Evolutionary conservation across 2,329 filamentous ascomycete species (phyloP), one percentile per base, ranked within the genome.

Genomic region (Trichoderma sp.): DNA sequence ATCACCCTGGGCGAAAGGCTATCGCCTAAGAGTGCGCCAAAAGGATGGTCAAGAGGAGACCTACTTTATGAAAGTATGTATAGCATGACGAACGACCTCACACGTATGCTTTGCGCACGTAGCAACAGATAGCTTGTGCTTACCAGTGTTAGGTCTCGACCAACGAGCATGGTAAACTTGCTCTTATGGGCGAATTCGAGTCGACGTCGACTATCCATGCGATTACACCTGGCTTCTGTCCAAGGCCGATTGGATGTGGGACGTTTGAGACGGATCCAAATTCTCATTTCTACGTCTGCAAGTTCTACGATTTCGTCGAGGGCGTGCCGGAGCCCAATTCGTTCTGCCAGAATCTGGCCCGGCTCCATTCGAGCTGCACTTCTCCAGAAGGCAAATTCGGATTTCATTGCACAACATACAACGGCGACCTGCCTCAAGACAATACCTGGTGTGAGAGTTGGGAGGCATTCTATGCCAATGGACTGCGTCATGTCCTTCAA

Each of bases 371-470:
- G 7, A 61, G 34, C 34, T 34, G 43, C 24, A 30, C 34, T 14
- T 76, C 75, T 0, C 76, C 76, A 0, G 74, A 67, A 3, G 76
- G 75, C 5, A 74, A 76, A 61, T 78, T 79, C 55, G 76, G 77
- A 9, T 79, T 78, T 44, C 72, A 73, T 15, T 47, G 75, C 7
- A 71, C 71, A 9, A 78, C 76, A 2, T 78, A 71, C 50, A 69
- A 71, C 7, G 76, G 75, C 10, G 72, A 73, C 7, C 68, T 75
- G 2, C 72, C 74, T 0, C 72, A 75, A 67, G 57, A 65, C 5
- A 69, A 72, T 2, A 70, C 68, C 1, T 79, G 76, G 77, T 71
- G 75, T 19, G 71, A 75, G 7, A 77, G 69, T 41, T 80, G 79
- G 79, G 73, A 78, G 48, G 66, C 44, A 0, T 79, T 76, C 68